These are phyloP conservation scores for Russula foetens DNA, from an alignment of 768 basidiomycete genomes.

Conservation along the genomic window DNA sequence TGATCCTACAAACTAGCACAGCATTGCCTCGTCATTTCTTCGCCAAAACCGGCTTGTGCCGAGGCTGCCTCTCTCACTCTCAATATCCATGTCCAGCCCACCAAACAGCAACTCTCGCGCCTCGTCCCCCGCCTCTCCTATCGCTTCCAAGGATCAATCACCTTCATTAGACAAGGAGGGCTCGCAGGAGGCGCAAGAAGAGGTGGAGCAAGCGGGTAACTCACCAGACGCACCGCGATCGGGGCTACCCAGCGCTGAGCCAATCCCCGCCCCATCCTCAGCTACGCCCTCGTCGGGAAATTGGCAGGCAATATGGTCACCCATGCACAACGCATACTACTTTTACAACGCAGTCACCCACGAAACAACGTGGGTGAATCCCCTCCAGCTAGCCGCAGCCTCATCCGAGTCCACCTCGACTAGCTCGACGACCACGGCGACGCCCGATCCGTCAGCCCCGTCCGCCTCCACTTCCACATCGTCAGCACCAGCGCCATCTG, in stretches of 20 bases:
- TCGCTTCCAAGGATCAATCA: neutral
- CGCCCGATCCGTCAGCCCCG: constrained; percentile 12
- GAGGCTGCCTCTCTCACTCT: neutral
- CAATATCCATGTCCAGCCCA: constrained; percentile 4
- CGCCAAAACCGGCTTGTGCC: neutral
- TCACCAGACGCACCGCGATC: neutral
- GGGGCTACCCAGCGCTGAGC: neutral
- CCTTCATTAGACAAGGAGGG: neutral
- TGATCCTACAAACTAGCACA: too few relatives aligned
- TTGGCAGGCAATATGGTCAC: constrained; percentile 82
- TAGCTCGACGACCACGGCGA: neutral
- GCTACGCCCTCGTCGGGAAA: constrained; percentile 20
- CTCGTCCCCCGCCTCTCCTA: neutral
- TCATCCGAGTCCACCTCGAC: neutral
- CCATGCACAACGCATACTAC: constrained; percentile 75
- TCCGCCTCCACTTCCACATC: constrained; percentile 16
- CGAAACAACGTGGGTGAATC: constrained; percentile 82
- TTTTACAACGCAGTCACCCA: constrained; percentile 71
- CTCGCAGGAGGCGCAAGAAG: neutral
- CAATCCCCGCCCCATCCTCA: constrained; percentile 5
- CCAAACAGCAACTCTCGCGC: neutral
- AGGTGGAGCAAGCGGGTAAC: neutral
- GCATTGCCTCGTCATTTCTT: neutral
- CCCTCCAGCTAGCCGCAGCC: constrained; percentile 35
- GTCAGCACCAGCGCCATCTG: constrained; percentile 23